Conservation (phyloP, 1,284 basidiomycete species). For the Papiliotrema laurentii region DNA sequence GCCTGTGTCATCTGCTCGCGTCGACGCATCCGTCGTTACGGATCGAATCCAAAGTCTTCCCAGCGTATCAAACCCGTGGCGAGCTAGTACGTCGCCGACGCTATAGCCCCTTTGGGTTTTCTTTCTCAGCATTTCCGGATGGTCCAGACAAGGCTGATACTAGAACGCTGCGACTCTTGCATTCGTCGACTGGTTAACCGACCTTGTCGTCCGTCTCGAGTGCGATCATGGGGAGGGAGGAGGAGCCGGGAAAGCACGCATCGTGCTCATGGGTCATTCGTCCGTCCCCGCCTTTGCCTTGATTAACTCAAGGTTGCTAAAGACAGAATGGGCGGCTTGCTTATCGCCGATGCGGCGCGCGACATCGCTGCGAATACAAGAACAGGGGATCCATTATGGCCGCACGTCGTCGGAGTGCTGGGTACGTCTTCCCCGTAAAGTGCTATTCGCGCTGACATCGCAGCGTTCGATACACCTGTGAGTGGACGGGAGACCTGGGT, state of each 20-base stretch:
- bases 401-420: slow-evolving; percentile 39
- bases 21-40: slow-evolving; percentile 50
- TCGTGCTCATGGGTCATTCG: slow-evolving; percentile 91
- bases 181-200: slow-evolving; percentile 85
- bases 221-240: slow-evolving; percentile 59
- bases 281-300: slow-evolving; percentile 35
- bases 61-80: slow-evolving; percentile 88
- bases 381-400: slow-evolving; percentile 41
- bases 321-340: slow-evolving; percentile 78
- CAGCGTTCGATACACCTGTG: slow-evolving; percentile 89
- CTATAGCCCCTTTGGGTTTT: neutral
- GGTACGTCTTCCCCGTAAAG: slow-evolving; percentile 16
- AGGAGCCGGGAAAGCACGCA: slow-evolving; percentile 70
- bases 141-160: neutral
- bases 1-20: slow-evolving; percentile 68
- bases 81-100: slow-evolving; percentile 60
- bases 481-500: slow-evolving; percentile 24
- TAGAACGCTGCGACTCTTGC: slow-evolving; percentile 73
- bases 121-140: neutral
- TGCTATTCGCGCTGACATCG: neutral
- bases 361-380: slow-evolving; percentile 57
- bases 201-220: slow-evolving; percentile 71
- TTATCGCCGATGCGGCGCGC: slow-evolving; percentile 77
- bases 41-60: slow-evolving; percentile 76
- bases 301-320: neutral